Evolutionary conservation across 805 yeast genomes (phyloP).

Genomic region (Pichia paraexigua): DNA sequence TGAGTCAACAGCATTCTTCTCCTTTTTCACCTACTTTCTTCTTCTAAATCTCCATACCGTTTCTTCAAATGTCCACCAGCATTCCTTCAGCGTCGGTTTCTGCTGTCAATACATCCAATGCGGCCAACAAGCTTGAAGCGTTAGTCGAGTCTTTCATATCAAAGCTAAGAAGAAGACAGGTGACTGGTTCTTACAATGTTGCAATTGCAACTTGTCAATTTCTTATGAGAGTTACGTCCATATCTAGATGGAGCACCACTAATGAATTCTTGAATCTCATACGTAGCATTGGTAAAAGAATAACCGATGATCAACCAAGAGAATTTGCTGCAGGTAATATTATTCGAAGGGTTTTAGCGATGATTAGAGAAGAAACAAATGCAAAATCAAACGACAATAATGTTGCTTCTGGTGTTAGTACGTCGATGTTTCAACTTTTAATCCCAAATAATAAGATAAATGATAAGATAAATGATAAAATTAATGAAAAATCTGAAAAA

Average conservation of each 20-base stretch:
- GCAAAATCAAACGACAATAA: conserved; percentile 23
- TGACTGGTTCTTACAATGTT: conserved; percentile 69
- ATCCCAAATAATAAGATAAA: conserved; percentile 26
- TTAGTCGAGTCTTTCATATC: conserved; percentile 28
- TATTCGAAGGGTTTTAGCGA: conserved; percentile 78
- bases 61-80: neutral
- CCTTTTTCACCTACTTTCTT: neutral
- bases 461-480: conserved; percentile 6
- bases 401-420: conserved; percentile 46
- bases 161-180: conserved; percentile 75
- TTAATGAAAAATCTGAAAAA: conserved; percentile 12
- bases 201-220: conserved; percentile 86
- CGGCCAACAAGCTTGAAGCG: conserved; percentile 23
- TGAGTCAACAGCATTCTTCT: neutral
- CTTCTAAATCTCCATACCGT: neutral
- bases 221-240: conserved; percentile 79
- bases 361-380: conserved; percentile 79
- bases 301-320: conserved; percentile 78
- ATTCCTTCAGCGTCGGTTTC: neutral
- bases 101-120: conserved; percentile 16
- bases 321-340: conserved; percentile 88
- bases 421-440: conserved; percentile 81
- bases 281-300: conserved; percentile 60
- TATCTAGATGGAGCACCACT: conserved; percentile 78
- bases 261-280: conserved; percentile 65